Conservation (phyloP, 306 rosid genomes). For the Potentilla sterilis region DNA sequence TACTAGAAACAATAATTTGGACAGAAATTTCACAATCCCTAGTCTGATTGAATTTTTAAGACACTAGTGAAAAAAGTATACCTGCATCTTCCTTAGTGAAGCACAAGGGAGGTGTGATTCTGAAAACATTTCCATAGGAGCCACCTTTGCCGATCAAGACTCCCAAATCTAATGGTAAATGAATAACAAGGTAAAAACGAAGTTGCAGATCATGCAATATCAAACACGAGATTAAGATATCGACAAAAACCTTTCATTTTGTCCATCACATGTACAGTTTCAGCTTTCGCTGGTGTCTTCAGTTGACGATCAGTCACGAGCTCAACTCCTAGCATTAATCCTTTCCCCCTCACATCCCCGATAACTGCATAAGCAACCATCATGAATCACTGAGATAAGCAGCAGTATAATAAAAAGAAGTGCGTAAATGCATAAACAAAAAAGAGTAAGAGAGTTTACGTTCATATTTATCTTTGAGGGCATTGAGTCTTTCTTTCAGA, state of each 20-base stretch:
- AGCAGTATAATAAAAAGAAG: neutral
- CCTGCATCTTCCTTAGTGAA: constrained; percentile 93
- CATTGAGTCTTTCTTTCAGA: constrained; percentile 64
- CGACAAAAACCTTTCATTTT: constrained; percentile 67
- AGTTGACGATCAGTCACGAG: constrained; percentile 68
- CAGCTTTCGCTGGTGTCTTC: constrained; percentile 85
- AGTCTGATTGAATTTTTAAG: neutral
- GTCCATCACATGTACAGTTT: constrained; percentile 67
- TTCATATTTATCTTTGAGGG: constrained; percentile 70
- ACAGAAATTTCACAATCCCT: neutral
- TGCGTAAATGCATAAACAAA: neutral
- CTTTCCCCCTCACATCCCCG: constrained; percentile 91
- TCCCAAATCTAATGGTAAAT: constrained; percentile 56
- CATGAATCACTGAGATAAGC: neutral
- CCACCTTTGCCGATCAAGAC: constrained; percentile 89
- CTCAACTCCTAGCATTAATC: constrained; percentile 88
- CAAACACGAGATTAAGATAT: constrained; percentile 4
- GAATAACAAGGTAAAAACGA: neutral
- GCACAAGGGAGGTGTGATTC: constrained; percentile 93
- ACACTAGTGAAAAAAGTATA: constrained; percentile 17
- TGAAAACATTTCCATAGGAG: constrained; percentile 78
- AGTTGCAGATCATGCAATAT: neutral
- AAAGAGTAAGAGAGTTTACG: constrained; percentile 34
- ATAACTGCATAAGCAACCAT: constrained; percentile 46
- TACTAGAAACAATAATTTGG: neutral